These are phyloP conservation scores for Radiomyces spectabilis DNA, from an alignment of 192 early-diverging fungal genomes.

Conservation along the genomic window DNA sequence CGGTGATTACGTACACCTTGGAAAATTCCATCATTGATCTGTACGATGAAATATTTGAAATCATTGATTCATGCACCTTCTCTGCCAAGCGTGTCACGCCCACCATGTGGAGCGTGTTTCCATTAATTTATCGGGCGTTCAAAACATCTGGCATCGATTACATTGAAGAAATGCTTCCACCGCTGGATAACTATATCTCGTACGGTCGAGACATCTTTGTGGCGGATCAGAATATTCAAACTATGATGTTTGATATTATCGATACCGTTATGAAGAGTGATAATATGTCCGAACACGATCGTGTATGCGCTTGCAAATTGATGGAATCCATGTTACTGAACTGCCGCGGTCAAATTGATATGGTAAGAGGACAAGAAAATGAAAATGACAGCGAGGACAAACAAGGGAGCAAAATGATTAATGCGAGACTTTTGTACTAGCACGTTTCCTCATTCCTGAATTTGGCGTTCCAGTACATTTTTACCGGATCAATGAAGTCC, in stretches of 20 bases:
- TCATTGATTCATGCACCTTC: constrained; percentile 84
- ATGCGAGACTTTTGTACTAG: no score
- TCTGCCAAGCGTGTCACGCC: constrained; percentile 76
- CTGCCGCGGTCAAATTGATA: constrained; percentile 76
- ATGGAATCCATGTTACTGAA: constrained; percentile 81
- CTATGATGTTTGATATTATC: constrained; percentile 78
- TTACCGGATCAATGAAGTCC: constrained; percentile 54
- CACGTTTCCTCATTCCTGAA: constrained; percentile 64
- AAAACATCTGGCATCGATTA: constrained; percentile 79
- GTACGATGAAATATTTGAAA: constrained; percentile 82
- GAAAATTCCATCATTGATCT: constrained; percentile 72
- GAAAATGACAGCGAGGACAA: not conserved
- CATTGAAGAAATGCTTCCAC: constrained; percentile 84
- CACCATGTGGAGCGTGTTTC: constrained; percentile 80
- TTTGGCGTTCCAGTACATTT: constrained; percentile 58
- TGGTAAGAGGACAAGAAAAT: constrained; percentile 13
- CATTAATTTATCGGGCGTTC: constrained; percentile 68
- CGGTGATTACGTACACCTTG: constrained; percentile 72
- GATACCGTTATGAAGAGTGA: constrained; percentile 79
- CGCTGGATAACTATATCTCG: constrained; percentile 85
- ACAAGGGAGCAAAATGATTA: not conserved
- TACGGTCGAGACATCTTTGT: constrained; percentile 79
- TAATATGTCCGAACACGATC: constrained; percentile 66
- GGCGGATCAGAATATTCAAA: constrained; percentile 56
- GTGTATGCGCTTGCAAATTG: constrained; percentile 76